A percentile compares a stretch with the other conserved stretches of the same genome.
Conservation (phyloP, 2,329 filamentous ascomycete species). For the Fusarium nelsonii region DNA sequence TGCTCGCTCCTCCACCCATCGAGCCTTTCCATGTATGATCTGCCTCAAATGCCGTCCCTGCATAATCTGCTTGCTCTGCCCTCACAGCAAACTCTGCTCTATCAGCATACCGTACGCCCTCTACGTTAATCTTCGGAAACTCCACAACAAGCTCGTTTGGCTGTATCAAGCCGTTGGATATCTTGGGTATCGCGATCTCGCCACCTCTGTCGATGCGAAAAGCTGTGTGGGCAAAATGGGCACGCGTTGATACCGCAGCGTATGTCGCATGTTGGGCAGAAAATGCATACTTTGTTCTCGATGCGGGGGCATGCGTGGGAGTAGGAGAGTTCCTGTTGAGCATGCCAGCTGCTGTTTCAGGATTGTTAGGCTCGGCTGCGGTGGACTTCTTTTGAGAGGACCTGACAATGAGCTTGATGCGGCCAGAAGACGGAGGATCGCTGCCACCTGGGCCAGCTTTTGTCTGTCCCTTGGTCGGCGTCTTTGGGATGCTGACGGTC, state of each 20-base stretch:
- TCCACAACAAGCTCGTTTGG: slow-evolving; percentile 22
- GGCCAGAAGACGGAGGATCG: slow-evolving; percentile 6
- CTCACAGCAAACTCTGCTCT: slow-evolving; percentile 46
- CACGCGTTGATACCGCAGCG: not conserved
- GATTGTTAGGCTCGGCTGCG: not conserved
- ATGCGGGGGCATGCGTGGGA: fast-evolving
- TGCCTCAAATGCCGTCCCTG: slow-evolving; percentile 44
- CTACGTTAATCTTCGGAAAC: slow-evolving; percentile 35
- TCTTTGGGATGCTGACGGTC: not conserved
- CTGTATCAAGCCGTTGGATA: not conserved
- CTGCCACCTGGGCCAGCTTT: not conserved
- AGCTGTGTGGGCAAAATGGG: slow-evolving; percentile 2
- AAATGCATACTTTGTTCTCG: not conserved
- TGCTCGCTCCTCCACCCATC: not conserved
- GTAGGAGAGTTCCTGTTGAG: not conserved
- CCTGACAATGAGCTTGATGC: slow-evolving; percentile 18
- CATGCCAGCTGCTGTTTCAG: too few relatives aligned
- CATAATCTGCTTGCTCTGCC: slow-evolving; percentile 46
- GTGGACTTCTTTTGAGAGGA: not conserved
- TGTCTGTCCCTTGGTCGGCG: not conserved
- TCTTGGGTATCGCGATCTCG: not conserved
- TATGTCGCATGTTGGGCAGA: not conserved
- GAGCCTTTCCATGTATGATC: slow-evolving; percentile 29
- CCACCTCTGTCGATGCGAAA: not conserved
- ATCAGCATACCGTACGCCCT: slow-evolving; percentile 31